Evolutionary conservation across 805 yeast species (phyloP).

Genomic region (Candida yuanshanica): DNA sequence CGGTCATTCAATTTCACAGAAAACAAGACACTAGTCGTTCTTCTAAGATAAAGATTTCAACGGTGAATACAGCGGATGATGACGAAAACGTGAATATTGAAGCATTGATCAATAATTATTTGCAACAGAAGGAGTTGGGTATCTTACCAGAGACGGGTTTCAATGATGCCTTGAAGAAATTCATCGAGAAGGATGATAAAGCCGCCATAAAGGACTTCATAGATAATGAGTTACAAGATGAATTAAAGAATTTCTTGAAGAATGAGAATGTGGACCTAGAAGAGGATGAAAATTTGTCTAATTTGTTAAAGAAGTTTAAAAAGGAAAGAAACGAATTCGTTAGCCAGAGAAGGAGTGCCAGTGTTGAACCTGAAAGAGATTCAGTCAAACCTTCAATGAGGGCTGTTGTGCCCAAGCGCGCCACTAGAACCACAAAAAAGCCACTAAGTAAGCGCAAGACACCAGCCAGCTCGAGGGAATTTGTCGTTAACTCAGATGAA

Average conservation of each 20-base stretch:
- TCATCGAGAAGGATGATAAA: conserved; percentile 81
- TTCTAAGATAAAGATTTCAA: conserved; percentile 5
- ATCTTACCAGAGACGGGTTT: conserved; percentile 73
- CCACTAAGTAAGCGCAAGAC: neutral
- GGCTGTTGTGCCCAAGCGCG: neutral
- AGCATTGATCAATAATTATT: conserved; percentile 53
- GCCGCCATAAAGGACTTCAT: conserved; percentile 60
- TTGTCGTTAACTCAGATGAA: neutral
- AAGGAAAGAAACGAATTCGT: conserved; percentile 21
- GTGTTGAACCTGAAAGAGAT: neutral
- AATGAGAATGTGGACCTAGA: conserved; percentile 35
- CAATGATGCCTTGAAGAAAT: conserved; percentile 62
- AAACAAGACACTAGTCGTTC: conserved; percentile 28
- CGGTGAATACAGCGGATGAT: conserved; percentile 3
- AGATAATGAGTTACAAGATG: conserved; percentile 36
- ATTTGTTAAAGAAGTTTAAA: conserved; percentile 38
- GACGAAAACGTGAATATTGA: conserved; percentile 48
- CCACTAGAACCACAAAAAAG: neutral
- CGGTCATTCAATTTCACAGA: conserved; percentile 67
- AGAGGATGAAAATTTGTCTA: conserved; percentile 33
- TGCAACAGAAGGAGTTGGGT: conserved; percentile 58
- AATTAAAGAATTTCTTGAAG: conserved; percentile 22
- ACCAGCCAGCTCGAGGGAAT: neutral
- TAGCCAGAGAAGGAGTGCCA: conserved; percentile 1
- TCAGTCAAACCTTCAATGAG: neutral